A percentile compares a stretch with the other conserved stretches of the same genome.
phyloP scores from a whole-genome alignment of 2,329 filamentous ascomycete species.

The Byssochlamys sp. region DNA sequence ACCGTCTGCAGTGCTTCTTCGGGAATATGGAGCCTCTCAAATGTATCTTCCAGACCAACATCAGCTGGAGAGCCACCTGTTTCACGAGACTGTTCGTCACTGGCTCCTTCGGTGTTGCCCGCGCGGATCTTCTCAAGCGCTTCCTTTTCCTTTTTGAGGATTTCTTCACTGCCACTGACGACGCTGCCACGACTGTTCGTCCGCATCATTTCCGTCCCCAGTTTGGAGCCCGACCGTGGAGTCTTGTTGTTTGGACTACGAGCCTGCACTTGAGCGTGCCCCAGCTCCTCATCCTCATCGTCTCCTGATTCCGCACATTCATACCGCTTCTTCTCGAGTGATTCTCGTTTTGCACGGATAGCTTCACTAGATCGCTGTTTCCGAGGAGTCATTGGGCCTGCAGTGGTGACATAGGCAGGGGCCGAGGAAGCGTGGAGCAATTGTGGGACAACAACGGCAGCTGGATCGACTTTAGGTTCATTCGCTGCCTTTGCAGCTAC shows the following conservation, averaged over 20 bases:
- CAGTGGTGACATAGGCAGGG: slow-evolving; percentile 50
- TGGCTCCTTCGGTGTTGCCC: slow-evolving; percentile 12
- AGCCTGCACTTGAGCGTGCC: slow-evolving; percentile 43
- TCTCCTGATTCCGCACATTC: slow-evolving; percentile 82
- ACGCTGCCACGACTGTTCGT: slow-evolving; percentile 88
- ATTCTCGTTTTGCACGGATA: slow-evolving; percentile 63
- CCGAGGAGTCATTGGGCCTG: slow-evolving; percentile 41
- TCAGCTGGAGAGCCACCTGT: slow-evolving; percentile 13
- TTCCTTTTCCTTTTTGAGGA: slow-evolving; percentile 25
- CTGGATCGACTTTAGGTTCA: slow-evolving; percentile 13
- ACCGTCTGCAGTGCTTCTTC: slow-evolving; percentile 22
- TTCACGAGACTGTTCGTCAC: slow-evolving; percentile 13
- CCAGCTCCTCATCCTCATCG: slow-evolving; percentile 87
- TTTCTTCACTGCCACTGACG: slow-evolving; percentile 37
- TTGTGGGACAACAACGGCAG: slow-evolving; percentile 39
- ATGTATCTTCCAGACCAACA: slow-evolving; percentile 20
- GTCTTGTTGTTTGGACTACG: slow-evolving; percentile 44
- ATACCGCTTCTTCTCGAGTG: slow-evolving; percentile 59
- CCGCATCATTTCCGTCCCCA: slow-evolving; percentile 95
- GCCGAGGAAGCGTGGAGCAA: slow-evolving; percentile 56
- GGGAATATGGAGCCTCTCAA: slow-evolving; percentile 25
- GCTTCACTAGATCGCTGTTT: slow-evolving; percentile 64
- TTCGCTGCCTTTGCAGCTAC: slow-evolving; percentile 12
- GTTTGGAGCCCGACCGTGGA: slow-evolving; percentile 67
- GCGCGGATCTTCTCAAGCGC: slow-evolving; percentile 19